These are phyloP conservation scores for Aspergillus ochraceus DNA, from an alignment of 2,329 filamentous ascomycete genomes.

Conservation along the genomic window DNA sequence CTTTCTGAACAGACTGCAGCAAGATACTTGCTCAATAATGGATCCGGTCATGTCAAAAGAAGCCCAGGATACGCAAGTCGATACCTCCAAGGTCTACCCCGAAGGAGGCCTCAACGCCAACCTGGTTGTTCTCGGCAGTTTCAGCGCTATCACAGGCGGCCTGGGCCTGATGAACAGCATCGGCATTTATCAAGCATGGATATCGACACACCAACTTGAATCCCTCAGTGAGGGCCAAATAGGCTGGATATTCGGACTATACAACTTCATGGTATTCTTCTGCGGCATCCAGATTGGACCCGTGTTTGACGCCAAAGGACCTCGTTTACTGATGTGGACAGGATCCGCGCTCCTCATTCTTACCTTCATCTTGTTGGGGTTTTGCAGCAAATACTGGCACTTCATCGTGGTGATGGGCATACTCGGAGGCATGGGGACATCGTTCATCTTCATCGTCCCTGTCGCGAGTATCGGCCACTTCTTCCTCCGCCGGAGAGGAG, in stretches of 20 bases:
- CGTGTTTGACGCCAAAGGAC: constrained; percentile 32
- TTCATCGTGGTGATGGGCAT: constrained; percentile 43
- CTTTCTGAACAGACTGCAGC: background rate
- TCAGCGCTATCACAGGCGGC: constrained; percentile 30
- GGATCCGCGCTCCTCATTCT: constrained; percentile 21
- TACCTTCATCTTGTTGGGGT: constrained; percentile 9
- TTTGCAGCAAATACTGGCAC: constrained; percentile 40
- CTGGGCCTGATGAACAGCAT: constrained; percentile 43
- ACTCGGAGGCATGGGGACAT: constrained; percentile 39
- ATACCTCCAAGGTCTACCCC: constrained; percentile 5
- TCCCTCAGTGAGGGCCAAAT: constrained; percentile 13
- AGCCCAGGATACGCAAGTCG: background rate
- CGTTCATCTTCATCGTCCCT: constrained; percentile 39
- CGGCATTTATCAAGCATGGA: constrained; percentile 24
- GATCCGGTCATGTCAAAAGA: background rate
- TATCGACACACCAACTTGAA: constrained; percentile 15
- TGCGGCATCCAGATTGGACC: constrained; percentile 31
- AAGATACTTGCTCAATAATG: background rate
- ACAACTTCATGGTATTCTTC: constrained; percentile 29
- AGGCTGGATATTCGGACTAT: constrained; percentile 33
- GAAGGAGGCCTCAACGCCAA: constrained; percentile 36
- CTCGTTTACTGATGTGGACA: constrained; percentile 20
- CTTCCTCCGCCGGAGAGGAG: constrained; percentile 32
- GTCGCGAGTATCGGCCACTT: constrained; percentile 27
- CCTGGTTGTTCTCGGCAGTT: constrained; percentile 41